These are phyloP conservation scores for Catharanthus roseus DNA, from an alignment of 257 asterid species.

Conservation along the genomic window DNA sequence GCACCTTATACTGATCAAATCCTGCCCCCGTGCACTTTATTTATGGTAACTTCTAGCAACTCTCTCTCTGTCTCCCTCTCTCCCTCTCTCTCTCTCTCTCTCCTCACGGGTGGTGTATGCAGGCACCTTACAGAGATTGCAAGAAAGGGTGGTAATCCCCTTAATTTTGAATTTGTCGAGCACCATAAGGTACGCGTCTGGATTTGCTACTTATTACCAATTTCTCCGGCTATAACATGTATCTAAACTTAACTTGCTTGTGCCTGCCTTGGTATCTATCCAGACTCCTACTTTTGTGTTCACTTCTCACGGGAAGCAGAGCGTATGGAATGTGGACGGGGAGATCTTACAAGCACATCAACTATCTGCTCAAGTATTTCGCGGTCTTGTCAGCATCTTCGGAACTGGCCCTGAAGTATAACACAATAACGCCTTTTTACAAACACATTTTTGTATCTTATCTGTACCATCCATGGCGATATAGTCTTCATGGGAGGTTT, in stretches of 20 bases:
- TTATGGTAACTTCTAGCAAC: constrained; percentile 44
- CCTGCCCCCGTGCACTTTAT: constrained; percentile 80
- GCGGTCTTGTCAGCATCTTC: constrained; percentile 80
- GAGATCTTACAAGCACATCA: constrained; percentile 75
- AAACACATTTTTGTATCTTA: constrained; percentile 2
- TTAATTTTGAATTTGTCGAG: constrained; percentile 76
- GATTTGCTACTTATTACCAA: background rate
- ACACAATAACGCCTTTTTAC: background rate
- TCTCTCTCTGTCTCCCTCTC: constrained; percentile 2
- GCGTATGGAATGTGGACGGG: constrained; percentile 92
- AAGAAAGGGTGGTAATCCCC: constrained; percentile 75
- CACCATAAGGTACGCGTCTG: constrained; percentile 68
- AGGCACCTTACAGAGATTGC: constrained; percentile 96
- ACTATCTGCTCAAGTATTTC: constrained; percentile 91
- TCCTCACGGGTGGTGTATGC: constrained; percentile 15
- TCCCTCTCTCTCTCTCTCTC: background rate
- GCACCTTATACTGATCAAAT: constrained; percentile 75
- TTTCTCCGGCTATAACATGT: background rate
- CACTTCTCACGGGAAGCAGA: constrained; percentile 78
- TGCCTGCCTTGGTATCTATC: background rate
- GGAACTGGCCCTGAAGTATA: constrained; percentile 80
- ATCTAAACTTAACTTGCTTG: constrained; percentile 17
- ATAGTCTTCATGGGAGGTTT: constrained; percentile 2
- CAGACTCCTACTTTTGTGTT: constrained; percentile 89
- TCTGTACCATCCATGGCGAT: background rate